Evolutionary conservation across 2,329 filamentous ascomycete genomes (phyloP), one percentile per base, ranked within the genome.

Genomic region (Pseudogymnoascus pannorum): DNA sequence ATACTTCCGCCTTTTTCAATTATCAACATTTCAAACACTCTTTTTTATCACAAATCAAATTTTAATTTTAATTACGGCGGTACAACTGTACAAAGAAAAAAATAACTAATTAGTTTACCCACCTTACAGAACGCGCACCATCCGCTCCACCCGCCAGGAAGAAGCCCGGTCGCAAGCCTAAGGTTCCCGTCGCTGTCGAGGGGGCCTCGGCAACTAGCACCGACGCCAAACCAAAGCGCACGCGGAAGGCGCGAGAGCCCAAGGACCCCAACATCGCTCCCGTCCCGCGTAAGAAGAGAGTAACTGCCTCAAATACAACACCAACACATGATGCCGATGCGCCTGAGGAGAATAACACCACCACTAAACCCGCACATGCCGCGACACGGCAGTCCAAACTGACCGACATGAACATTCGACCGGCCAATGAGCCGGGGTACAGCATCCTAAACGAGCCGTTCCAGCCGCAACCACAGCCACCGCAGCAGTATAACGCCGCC

Each of bases 121-220:
- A 33, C 6, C 6, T 8, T n/a, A 16, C n/a, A 38, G 35, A 14
- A 38, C 3, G 26, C 5, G 26, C 16, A 44, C 16, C 60, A 14
- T 14, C 60, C 31, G 44, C 44, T 12, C 60, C 44, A 20, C 16
- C 48, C 5, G 26, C 26, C 16, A 75, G 84, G 4, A 86, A 86
- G 74, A 87, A 87, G 74, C 83, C 84, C 18, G 84, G 84, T 20
- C 80, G 85, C 58, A 87, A 87, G 70, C 83, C 85, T 68, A 88
- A 80, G 69, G 82, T 76, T 63, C 69, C 62, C 71, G 70, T 75
- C 14, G 77, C 79, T 18, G 73, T 72, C 74, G 62, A 78, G 76
- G 70, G 70, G 70, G 60, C 71, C 73, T 59, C 72, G 75, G 75
- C 62, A 70, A 70, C 61, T 69, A 73, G 75, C 16, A 77, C 81